A percentile compares a stretch with the other conserved stretches of the same genome.
phyloP scores from a whole-genome alignment of 306 rosid genomes.

The Vigna unguiculata region DNA sequence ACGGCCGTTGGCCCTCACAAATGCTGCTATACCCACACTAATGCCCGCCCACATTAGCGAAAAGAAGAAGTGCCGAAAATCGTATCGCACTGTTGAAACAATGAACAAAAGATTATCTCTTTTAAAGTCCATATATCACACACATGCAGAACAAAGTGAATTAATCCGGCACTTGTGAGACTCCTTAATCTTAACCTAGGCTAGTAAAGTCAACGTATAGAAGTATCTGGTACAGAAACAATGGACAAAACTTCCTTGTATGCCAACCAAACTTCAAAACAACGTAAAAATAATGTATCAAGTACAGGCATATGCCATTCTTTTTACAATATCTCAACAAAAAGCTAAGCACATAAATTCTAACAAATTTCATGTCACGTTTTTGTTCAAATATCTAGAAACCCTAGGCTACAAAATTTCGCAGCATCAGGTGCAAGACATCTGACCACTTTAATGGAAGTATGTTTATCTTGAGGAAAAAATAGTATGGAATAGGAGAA shows the following conservation, averaged over 20 bases:
- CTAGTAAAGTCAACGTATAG: constrained; percentile 4
- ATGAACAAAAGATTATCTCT: constrained; percentile 16
- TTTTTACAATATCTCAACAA: constrained; percentile 1
- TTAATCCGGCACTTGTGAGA: background rate
- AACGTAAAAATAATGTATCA: background rate
- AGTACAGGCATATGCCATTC: constrained; percentile 19
- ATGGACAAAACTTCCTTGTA: constrained; percentile 4
- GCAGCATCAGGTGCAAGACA: constrained; percentile 24
- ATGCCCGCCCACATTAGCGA: constrained; percentile 87
- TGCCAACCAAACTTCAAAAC: background rate
- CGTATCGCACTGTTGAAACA: constrained; percentile 68
- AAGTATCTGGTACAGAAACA: constrained; percentile 27
- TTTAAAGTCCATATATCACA: constrained; percentile 22
- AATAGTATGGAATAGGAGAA: background rate
- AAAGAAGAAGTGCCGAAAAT: constrained; percentile 81
- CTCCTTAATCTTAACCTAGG: constrained; percentile 26
- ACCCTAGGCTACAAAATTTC: background rate
- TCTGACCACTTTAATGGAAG: constrained; percentile 1
- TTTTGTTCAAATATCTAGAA: constrained; percentile 22
- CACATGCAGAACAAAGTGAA: background rate
- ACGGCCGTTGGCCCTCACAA: constrained; percentile 90
- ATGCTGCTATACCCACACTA: constrained; percentile 76
- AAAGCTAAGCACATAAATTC: background rate
- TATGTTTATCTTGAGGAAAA: background rate
- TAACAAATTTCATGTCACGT: constrained; percentile 5